Conservation (phyloP, 352 stramenopile genomes). For the Phytophthora crassamura region DNA sequence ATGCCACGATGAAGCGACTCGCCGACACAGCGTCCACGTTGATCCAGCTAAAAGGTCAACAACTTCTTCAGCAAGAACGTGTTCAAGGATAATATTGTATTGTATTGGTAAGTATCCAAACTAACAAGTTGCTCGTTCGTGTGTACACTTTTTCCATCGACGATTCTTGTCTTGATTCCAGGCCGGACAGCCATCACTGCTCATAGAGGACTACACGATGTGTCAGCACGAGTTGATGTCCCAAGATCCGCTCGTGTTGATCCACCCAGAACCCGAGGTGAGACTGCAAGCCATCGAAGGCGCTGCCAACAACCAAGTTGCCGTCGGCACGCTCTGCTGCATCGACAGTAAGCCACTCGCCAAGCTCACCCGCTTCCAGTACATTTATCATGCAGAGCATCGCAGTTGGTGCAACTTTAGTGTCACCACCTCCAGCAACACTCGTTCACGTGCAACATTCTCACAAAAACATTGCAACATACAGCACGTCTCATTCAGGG, state of each 20-base stretch:
- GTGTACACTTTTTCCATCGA: too few relatives aligned
- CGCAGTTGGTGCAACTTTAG: constrained; percentile 36
- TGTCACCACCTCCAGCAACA: constrained; percentile 7
- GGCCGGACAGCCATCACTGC: neutral
- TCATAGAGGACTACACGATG: constrained; percentile 55
- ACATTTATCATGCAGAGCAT: constrained; percentile 51
- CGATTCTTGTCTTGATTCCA: neutral
- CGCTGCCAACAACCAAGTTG: constrained; percentile 17
- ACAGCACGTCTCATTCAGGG: constrained; percentile 19
- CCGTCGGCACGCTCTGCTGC: constrained; percentile 64
- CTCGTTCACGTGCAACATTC: constrained; percentile 7
- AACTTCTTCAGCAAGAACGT: constrained; percentile 17
- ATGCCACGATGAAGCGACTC: constrained; percentile 43
- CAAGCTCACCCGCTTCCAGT: constrained; percentile 58
- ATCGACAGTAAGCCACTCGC: constrained; percentile 45
- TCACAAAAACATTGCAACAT: constrained; percentile 23
- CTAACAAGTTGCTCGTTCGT: too few relatives aligned
- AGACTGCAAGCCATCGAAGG: constrained; percentile 41
- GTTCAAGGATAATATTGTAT: neutral
- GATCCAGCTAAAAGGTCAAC: constrained; percentile 38
- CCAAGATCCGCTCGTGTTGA: constrained; percentile 49
- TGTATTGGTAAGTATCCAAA: too few relatives aligned
- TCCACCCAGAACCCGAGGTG: constrained; percentile 65
- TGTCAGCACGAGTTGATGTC: constrained; percentile 68
- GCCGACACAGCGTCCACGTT: constrained; percentile 35